Evolutionary conservation across 106 monocot species (phyloP), one percentile per base, ranked within the genome.

Genomic region (Platanthera zijinensis): DNA sequence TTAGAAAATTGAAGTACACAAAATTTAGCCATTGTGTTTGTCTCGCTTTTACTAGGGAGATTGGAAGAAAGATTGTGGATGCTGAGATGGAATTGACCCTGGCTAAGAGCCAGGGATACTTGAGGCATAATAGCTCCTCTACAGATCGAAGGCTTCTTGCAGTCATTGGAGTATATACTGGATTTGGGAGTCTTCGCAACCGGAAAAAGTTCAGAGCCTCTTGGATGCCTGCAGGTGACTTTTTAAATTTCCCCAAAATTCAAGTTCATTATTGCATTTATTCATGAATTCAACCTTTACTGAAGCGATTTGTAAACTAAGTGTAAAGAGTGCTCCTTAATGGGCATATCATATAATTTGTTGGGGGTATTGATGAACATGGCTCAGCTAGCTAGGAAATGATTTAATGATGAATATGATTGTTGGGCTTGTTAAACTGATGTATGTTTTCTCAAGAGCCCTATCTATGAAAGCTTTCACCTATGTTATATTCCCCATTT

Each of bases 151-250:
- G 84, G 81, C 71, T 90, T 80, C 92, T 99, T 68, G 94, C 92
- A 11, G 94, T 99, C 3, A 81, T 99, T 59, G 99, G 99, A 72
- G 90, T 87, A 50, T 99, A 99, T 61, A 99, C 99, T 14, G 99
- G 94, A 71, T 99, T 99, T 74, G 99, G 99, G 21, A 92, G 94
- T 73, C 86, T 79, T 1, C 88, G 94, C 18, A 94, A 84, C 57
- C 80, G 99, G 76, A 99, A 99, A 61, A 72, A 76, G 53, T 99
- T 90, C 77, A 79, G 92, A 59, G 90, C 92, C 30, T 92, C 94
- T 28, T 99, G 94, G 99, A 94, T 99, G 94, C 92, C 99, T 0
- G 92, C 73, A 99, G 94, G 99, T 94, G 45, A 46, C 69, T 76
- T 30, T 30, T 74, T 57, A 13, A 10, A 13, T 45, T 75, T 48